Percentiles rank a stretch among this genome's conserved stretches.
Conservation (phyloP, 2,329 filamentous ascomycete genomes). For the Rachicladosporium sp. region DNA sequence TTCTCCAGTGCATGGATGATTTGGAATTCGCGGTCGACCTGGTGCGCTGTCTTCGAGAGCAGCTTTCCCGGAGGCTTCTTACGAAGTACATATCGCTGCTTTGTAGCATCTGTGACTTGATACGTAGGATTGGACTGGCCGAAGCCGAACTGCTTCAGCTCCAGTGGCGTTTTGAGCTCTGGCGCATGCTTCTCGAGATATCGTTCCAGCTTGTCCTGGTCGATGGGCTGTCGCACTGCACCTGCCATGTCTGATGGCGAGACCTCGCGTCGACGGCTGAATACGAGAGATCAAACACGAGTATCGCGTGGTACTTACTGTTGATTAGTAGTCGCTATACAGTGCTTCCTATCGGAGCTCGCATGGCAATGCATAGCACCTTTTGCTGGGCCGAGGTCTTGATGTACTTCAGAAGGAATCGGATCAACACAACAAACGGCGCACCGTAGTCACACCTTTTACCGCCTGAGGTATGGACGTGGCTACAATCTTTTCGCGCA, state of each 20-base stretch:
- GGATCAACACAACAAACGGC: too few relatives aligned
- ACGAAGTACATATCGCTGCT: conserved; percentile 69
- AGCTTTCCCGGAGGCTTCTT: conserved; percentile 89
- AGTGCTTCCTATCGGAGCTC: too few relatives aligned
- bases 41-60: conserved; percentile 79
- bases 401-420: too few relatives aligned
- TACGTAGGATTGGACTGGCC: conserved; percentile 95
- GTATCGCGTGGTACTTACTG: too few relatives aligned
- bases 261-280: too few relatives aligned
- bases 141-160: conserved; percentile 91
- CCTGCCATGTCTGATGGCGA: conserved; percentile 53
- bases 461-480: too few relatives aligned
- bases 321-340: too few relatives aligned
- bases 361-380: too few relatives aligned
- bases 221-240: conserved; percentile 76
- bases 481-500: too few relatives aligned
- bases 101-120: conserved; percentile 60
- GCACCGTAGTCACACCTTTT: too few relatives aligned
- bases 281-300: too few relatives aligned
- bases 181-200: conserved; percentile 71
- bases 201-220: conserved; percentile 61
- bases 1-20: conserved; percentile 67
- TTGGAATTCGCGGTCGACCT: conserved; percentile 83
- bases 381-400: too few relatives aligned
- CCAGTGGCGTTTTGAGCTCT: conserved; percentile 65